phyloP scores from a whole-genome alignment of 768 basidiomycete species.

The Lactarius sp. region DNA sequence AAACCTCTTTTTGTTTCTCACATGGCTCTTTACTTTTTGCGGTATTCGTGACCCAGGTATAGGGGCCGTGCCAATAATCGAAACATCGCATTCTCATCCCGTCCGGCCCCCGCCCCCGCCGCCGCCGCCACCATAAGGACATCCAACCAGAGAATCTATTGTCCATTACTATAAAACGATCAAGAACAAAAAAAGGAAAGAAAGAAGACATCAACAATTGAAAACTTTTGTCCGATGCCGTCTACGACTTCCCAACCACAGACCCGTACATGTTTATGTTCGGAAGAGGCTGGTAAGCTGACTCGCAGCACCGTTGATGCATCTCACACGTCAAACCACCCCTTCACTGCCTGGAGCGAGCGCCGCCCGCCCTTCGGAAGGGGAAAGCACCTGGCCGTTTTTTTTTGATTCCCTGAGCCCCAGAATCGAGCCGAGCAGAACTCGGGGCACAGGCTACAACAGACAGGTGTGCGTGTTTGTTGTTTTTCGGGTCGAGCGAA shows the following conservation, averaged over 20 bases:
- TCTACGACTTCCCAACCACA: constrained; percentile 31
- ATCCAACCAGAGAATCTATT: not conserved
- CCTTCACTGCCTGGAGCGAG: constrained; percentile 30
- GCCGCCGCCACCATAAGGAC: no score
- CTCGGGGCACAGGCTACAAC: not conserved
- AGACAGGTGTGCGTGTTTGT: constrained; percentile 53
- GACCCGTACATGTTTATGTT: not conserved
- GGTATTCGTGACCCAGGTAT: not conserved
- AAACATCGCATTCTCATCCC: constrained; percentile 1
- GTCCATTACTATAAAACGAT: not conserved
- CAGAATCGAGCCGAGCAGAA: constrained; percentile 27
- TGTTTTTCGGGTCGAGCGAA: not conserved
- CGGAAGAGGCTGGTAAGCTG: constrained; percentile 25
- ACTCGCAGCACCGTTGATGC: constrained; percentile 27
- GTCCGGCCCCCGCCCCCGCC: no score
- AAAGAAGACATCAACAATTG: no score
- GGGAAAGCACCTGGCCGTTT: constrained; percentile 29
- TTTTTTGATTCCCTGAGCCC: not conserved
- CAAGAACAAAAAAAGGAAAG: not conserved
- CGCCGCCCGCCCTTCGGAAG: constrained; percentile 26
- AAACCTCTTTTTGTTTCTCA: not conserved
- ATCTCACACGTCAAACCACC: constrained; percentile 34
- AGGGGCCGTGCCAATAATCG: constrained; percentile 13
- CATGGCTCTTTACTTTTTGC: not conserved
- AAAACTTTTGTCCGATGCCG: constrained; percentile 27